Base-by-base conservation (phyloP, 352 stramenopile genomes). In the Pythium biforme region DNA sequence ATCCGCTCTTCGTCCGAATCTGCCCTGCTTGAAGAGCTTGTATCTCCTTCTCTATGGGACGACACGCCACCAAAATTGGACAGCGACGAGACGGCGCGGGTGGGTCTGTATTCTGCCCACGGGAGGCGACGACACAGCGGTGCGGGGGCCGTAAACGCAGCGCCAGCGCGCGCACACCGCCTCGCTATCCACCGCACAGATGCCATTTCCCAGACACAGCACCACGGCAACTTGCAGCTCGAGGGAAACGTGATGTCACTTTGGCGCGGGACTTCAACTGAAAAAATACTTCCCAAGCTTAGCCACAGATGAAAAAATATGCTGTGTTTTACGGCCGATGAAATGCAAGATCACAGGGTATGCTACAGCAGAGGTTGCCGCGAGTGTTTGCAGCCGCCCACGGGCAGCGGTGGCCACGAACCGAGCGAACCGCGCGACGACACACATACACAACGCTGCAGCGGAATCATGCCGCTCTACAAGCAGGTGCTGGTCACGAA, bases 401-500 rank as follows among this genome's bases (percentile, higher is more conserved):
- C 6, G 27, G 14, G 3, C n/a, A 65, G 52, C 64, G 58, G 64
- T 70, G 64, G 64, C 25, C 64, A 70, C 50, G 64, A 70, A 45
- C 43, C 23, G 39, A 31, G n/a, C n/a, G n/a, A n/a, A 26, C 37
- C 20, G n/a, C 33, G 20, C 46, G 33, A 40, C 25, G 27, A 39
- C 17, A 56, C 11, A 23, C 33, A 55, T n/a, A 25, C 34, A 26
- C 55, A 23, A 20, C 43, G 27, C 37, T 14, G 15, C 37, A 5
- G 37, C 11, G 17, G 17, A 26, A 68, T 45, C 51, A 95, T 95
- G 86, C 83, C 85, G 73, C 81, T 95, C 46, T 95, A 95, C 75
- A 95, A 95, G 83, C 86, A 95, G 62, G 86, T 95, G 71, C 77
- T 93, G 55, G 64, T 95, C 55, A 93, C 86, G 41, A 95, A 92